Evolutionary conservation across 2,329 filamentous ascomycete genomes (phyloP).

Genomic region (Endoconidiophora polonica): DNA sequence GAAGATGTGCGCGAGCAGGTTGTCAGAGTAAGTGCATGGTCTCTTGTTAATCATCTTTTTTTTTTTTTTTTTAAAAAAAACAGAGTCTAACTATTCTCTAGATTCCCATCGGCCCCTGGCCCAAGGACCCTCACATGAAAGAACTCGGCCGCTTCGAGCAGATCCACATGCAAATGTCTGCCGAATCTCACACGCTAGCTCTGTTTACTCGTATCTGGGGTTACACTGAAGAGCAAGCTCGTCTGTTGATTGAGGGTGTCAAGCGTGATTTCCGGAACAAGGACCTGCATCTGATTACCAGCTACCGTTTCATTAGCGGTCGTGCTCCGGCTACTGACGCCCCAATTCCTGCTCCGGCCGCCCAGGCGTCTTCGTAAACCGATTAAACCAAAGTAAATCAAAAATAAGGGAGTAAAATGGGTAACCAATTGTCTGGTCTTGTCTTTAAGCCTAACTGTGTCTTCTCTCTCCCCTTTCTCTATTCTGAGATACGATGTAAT

Average conservation of each 20-base stretch:
- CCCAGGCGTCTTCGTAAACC: not conserved
- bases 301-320: conserved; percentile 21
- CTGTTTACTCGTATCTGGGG: conserved; percentile 24
- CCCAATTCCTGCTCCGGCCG: conserved; percentile 9
- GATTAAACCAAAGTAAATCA: too few species aligned
- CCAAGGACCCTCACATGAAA: conserved; percentile 22
- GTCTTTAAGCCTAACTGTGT: too few species aligned
- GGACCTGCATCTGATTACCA: conserved; percentile 21
- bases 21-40: conserved; percentile 17
- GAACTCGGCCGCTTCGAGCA: conserved; percentile 23
- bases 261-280: conserved; percentile 22
- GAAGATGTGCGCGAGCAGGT: conserved; percentile 21
- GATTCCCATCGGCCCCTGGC: conserved; percentile 25
- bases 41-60: not conserved
- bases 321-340: conserved; percentile 8
- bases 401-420: too few species aligned
- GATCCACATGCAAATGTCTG: conserved; percentile 27
- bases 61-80: too few species aligned
- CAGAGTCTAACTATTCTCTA: conserved; percentile 10
- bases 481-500: too few species aligned
- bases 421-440: too few species aligned
- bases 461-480: too few species aligned
- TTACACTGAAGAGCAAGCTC: conserved; percentile 25
- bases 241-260: conserved; percentile 27
- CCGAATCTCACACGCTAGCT: conserved; percentile 25